Conservation (phyloP, 352 stramenopile genomes). For the Phytophthora brassicae region DNA sequence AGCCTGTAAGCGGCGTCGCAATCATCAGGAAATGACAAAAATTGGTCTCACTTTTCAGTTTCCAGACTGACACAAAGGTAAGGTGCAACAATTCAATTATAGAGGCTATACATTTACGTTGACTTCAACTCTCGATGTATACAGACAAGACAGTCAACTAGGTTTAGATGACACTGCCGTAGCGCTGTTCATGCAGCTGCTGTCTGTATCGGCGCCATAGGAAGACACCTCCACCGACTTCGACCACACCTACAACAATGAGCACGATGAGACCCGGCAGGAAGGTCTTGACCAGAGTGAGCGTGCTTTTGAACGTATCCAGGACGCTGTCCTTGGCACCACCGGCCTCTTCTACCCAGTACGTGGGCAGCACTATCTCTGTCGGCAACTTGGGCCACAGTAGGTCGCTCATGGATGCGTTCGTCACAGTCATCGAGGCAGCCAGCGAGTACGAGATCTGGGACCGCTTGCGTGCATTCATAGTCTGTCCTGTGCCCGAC, state of each 20-base stretch:
- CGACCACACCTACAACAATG: conserved; percentile 42
- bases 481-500: conserved; percentile 68
- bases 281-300: conserved; percentile 47
- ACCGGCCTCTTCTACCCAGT: conserved; percentile 58
- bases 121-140: conserved; percentile 10
- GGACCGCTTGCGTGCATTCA: conserved; percentile 64
- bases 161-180: conserved; percentile 36
- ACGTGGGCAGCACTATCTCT: conserved; percentile 63
- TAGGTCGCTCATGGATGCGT: conserved; percentile 61
- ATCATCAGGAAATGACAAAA: background rate
- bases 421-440: conserved; percentile 38
- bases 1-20: conserved; percentile 1
- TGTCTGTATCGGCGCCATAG: conserved; percentile 43
- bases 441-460: conserved; percentile 58
- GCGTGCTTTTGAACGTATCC: conserved; percentile 54
- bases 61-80: background rate
- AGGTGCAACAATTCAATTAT: conserved; percentile 6
- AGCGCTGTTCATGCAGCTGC: conserved; percentile 21
- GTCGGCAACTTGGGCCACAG: conserved; percentile 51
- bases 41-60: conserved; percentile 19
- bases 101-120: conserved; percentile 6
- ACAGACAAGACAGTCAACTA: background rate
- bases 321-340: conserved; percentile 42
- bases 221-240: conserved; percentile 46
- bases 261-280: conserved; percentile 63